A percentile compares a stretch with the other conserved stretches of the same genome.
phyloP scores from a whole-genome alignment of 208 protist species.

The Blechomonas ayalai region DNA sequence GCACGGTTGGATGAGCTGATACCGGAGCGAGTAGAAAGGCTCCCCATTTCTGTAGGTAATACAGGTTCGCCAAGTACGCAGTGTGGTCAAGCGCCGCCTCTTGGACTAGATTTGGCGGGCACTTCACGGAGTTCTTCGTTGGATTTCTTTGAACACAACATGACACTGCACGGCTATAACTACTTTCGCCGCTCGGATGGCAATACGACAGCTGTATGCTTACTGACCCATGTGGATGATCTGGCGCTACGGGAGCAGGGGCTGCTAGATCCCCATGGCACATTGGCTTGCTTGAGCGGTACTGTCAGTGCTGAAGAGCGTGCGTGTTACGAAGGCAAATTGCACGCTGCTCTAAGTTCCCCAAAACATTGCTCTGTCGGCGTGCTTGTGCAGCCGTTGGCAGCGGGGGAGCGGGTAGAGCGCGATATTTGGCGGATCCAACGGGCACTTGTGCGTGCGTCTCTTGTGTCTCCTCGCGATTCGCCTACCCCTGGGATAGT shows the following conservation, averaged over 20 bases:
- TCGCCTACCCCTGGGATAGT: background rate
- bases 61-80: too few relatives aligned
- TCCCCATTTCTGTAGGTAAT: too few relatives aligned
- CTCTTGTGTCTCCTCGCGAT: background rate
- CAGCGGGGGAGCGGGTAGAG: constrained; percentile 36
- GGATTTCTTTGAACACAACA: constrained; percentile 52
- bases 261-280: constrained; percentile 5
- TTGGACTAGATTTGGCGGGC: too few relatives aligned
- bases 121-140: too few relatives aligned
- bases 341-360: too few relatives aligned
- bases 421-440: constrained; percentile 29
- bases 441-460: constrained; percentile 19
- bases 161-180: constrained; percentile 68
- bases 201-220: constrained; percentile 33
- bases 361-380: constrained; percentile 57
- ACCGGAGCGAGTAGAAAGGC: too few relatives aligned
- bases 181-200: constrained; percentile 65
- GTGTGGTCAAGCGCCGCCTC: too few relatives aligned
- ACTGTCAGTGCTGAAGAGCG: too few relatives aligned
- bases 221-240: constrained; percentile 7
- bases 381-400: constrained; percentile 47
- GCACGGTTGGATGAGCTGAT: constrained; percentile 33
- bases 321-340: too few relatives aligned
- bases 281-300: too few relatives aligned
- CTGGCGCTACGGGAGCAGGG: constrained; percentile 4